Base-by-base conservation (phyloP, 352 stramenopile species). In the Hyaloperonospora brassicae region DNA sequence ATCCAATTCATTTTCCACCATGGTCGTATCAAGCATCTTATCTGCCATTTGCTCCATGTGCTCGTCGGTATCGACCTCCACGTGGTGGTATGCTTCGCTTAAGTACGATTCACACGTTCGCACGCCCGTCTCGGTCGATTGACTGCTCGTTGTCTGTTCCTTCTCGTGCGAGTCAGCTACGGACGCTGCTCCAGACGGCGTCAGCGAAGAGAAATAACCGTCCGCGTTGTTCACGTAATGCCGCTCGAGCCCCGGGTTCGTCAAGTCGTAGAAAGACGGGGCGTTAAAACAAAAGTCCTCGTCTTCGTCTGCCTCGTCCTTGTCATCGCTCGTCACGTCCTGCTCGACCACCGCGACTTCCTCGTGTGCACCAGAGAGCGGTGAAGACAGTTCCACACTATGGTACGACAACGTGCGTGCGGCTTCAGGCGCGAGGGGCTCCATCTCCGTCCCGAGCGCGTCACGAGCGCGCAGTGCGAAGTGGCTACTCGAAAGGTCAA, bases 141-240 rank as follows among this genome's bases (percentile, higher is more conserved):
- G 10, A 24, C 31, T 27, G 46, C 5, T 31, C 27, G 3, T 7
- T 31, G 27, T 31, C 27, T 7, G 27, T 7, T 31, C 27, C 27
- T 31, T 31, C 27, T 31, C 27, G 27, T 31, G 27, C 6, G 21
- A 51, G 3, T 41, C 46, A 5, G 22, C 23, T 17, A 43, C 42
- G 23, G 59, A 66, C 36, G 55, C 64, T 13, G 39, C 38, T 10
- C 43, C 21, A 13, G 67, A 63, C 8, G 58, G 64, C 35, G 48
- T 45, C 4, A 61, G 60, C 8, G 67, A 69, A 21, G 71, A 84
- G 43, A 93, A 93, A 57, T 93, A 93, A 7, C 79, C 83, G 52
- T 93, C 83, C 9, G 83, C 79, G 49, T 93, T 90, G 68, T 90
- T 90, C 31, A 93, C 77, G 60, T 93, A 93, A 51, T 61, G 72